Percentiles rank a stretch among this genome's conserved stretches.
These are phyloP conservation scores for Coemansia sp. DNA, from an alignment of 192 early-diverging fungal species.

Conservation along the genomic window DNA sequence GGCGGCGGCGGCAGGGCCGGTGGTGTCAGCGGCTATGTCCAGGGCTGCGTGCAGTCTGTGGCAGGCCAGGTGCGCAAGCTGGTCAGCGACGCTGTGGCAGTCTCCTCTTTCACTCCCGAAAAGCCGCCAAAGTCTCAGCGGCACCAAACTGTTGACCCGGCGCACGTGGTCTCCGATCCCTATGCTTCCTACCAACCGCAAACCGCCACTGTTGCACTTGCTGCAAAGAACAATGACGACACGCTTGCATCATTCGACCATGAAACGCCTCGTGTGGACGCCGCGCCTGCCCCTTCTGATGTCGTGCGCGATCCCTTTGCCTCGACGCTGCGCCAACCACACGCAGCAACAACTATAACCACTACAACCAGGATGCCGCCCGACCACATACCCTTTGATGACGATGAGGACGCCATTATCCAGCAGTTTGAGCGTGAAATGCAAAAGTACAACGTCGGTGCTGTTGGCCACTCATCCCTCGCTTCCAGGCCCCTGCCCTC, in stretches of 20 bases:
- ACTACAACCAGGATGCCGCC: conserved; percentile 8
- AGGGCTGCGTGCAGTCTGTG: conserved; percentile 46
- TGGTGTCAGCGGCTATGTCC: conserved; percentile 42
- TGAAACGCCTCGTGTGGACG: background rate
- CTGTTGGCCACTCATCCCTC: no score
- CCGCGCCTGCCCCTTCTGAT: background rate
- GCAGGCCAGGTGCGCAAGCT: conserved; percentile 51
- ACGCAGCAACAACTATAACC: no score
- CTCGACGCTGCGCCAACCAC: conserved; percentile 6
- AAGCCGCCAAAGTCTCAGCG: conserved; percentile 16
- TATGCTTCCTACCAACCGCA: conserved; percentile 18
- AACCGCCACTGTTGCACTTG: background rate
- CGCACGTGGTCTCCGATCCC: conserved; percentile 34
- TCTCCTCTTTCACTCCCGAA: conserved; percentile 23
- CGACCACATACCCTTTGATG: conserved; percentile 49
- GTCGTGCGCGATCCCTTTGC: conserved; percentile 50
- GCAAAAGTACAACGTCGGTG: conserved; percentile 28
- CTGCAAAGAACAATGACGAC: background rate
- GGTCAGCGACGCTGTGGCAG: conserved; percentile 38
- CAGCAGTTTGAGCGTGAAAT: conserved; percentile 57
- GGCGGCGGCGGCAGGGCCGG: background rate
- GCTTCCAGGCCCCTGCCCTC: background rate
- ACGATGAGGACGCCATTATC: conserved; percentile 54
- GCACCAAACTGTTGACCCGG: conserved; percentile 3
- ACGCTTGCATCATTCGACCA: background rate